Evolutionary conservation across 148 eudicot genomes (phyloP).

Genomic region (Pharnaceum exiguum): DNA sequence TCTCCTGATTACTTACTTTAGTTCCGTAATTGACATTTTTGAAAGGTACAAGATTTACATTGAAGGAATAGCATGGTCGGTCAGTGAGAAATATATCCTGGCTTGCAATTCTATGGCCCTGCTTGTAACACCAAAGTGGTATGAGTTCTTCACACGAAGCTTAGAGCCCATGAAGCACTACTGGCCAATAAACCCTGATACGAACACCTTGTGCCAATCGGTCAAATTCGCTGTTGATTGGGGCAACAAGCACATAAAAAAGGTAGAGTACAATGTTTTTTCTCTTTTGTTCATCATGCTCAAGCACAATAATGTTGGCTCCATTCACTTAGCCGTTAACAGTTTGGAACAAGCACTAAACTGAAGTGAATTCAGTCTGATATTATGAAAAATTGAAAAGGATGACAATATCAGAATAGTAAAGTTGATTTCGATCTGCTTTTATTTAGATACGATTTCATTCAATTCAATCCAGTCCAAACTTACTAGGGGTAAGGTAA

Average conservation of each 20-base stretch:
- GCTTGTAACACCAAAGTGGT: conserved; percentile 39
- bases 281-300: background rate
- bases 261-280: conserved; percentile 20
- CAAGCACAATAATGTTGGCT: no score
- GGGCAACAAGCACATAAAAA: conserved; percentile 43
- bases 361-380: no score
- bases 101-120: conserved; percentile 52
- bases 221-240: conserved; percentile 49
- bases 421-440: no score
- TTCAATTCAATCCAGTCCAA: no score
- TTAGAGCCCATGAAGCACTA: conserved; percentile 48
- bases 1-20: background rate
- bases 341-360: no score
- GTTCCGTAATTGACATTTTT: background rate
- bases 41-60: conserved; percentile 57
- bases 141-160: conserved; percentile 58
- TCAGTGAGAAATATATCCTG: conserved; percentile 48
- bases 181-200: conserved; percentile 47
- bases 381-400: no score
- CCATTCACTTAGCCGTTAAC: no score
- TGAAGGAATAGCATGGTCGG: conserved; percentile 65
- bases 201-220: conserved; percentile 35
- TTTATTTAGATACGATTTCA: no score
- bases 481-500: no score
- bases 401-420: no score